A percentile compares a stretch with the other conserved stretches of the same genome.
phyloP scores from a whole-genome alignment of 108 stramenopile species.

The Fragilaria crotonensis region DNA sequence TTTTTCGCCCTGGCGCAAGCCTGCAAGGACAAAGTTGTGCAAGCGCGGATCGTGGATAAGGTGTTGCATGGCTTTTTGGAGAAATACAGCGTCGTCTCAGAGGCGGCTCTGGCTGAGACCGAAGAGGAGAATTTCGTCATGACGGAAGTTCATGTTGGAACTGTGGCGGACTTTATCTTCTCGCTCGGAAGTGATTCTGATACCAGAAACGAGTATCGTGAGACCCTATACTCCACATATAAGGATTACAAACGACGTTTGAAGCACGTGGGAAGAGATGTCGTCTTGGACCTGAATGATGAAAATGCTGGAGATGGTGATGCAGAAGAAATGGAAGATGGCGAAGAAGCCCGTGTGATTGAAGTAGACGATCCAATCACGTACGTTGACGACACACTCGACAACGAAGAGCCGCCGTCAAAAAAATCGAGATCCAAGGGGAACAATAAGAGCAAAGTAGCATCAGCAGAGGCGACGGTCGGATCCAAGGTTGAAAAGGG shows the following conservation, averaged over 20 bases:
- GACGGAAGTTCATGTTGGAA: conserved; percentile 77
- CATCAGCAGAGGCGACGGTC: not conserved
- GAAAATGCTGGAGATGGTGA: not conserved
- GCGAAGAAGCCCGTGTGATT: conserved; percentile 15
- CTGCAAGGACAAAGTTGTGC: conserved; percentile 59
- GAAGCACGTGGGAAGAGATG: conserved; percentile 63
- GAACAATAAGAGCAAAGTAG: not conserved
- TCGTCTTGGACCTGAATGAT: conserved; percentile 25
- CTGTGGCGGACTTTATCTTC: conserved; percentile 76
- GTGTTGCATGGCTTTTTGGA: conserved; percentile 71
- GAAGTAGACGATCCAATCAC: conserved; percentile 13
- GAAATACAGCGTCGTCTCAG: conserved; percentile 61
- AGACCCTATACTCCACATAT: conserved; percentile 73
- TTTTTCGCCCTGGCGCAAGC: conserved; percentile 72
- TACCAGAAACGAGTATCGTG: conserved; percentile 62
- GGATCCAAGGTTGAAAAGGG: not conserved
- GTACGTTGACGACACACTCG: conserved; percentile 1
- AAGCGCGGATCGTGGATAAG: conserved; percentile 70
- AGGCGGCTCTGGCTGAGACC: conserved; percentile 27
- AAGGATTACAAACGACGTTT: conserved; percentile 74
- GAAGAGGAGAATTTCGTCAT: conserved; percentile 31
- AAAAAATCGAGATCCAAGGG: not conserved
- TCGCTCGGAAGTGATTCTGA: conserved; percentile 66
- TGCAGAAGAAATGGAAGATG: conserved; percentile 27
- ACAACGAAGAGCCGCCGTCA: not conserved